Evolutionary conservation across 1,284 basidiomycete genomes (phyloP).

Genomic region (Termitomyces sp.): DNA sequence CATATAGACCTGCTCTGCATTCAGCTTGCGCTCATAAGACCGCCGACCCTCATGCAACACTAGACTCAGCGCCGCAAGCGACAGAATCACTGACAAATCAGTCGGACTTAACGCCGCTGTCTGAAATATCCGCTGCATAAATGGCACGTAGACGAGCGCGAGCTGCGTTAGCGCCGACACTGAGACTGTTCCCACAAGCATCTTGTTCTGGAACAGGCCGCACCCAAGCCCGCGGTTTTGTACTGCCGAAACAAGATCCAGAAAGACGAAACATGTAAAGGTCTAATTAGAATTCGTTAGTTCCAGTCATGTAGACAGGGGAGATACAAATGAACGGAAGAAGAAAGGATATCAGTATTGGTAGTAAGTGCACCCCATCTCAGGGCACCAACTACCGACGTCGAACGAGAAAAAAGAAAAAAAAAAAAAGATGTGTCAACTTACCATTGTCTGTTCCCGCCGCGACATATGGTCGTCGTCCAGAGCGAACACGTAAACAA

Average conservation of each 20-base stretch:
- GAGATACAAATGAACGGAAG: background rate
- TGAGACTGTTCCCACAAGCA: slow-evolving; percentile 85
- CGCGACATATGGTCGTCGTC: slow-evolving; percentile 77
- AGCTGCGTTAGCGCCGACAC: slow-evolving; percentile 83
- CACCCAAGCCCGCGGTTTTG: slow-evolving; percentile 91
- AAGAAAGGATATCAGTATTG: background rate
- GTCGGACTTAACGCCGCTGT: slow-evolving; percentile 71
- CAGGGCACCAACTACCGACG: too few species aligned
- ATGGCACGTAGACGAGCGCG: slow-evolving; percentile 83
- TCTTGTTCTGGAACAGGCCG: slow-evolving; percentile 75
- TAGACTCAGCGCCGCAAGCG: slow-evolving; percentile 69
- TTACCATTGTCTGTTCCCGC: slow-evolving; percentile 91
- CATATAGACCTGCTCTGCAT: slow-evolving; percentile 29
- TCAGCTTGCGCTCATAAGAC: slow-evolving; percentile 56
- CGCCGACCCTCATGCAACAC: slow-evolving; percentile 77
- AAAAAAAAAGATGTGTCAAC: slow-evolving; percentile 21
- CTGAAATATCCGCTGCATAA: slow-evolving; percentile 92
- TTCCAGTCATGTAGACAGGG: slow-evolving; percentile 1
- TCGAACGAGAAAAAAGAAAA: background rate
- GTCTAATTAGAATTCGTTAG: slow-evolving; percentile 49
- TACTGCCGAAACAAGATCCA: slow-evolving; percentile 91
- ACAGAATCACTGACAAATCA: slow-evolving; percentile 73
- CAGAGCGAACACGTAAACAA: slow-evolving; percentile 81
- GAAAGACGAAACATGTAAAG: slow-evolving; percentile 94
- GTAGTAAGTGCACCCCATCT: too few species aligned